A percentile compares a stretch with the other conserved stretches of the same genome.
Evolutionary conservation across 2,329 filamentous ascomycete species (phyloP).

Genomic region (Ascochyta koolunga): DNA sequence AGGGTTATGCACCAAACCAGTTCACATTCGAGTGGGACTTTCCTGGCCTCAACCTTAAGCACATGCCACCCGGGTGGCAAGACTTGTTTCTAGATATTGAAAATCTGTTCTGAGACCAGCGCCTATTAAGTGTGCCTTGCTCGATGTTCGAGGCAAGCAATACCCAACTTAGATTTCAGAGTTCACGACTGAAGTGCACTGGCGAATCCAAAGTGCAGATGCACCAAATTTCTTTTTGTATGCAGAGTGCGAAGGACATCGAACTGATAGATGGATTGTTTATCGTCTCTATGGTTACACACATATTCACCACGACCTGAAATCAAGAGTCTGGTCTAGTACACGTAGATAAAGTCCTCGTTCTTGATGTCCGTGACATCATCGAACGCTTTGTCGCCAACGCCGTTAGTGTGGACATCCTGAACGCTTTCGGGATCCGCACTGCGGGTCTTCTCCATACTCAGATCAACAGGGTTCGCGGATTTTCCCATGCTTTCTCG

Average conservation of each 20-base stretch:
- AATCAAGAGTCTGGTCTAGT: slow-evolving; percentile 31
- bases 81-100: slow-evolving; percentile 56
- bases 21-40: slow-evolving; percentile 66
- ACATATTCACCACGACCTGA: background rate
- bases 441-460: slow-evolving; percentile 60
- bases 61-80: slow-evolving; percentile 56
- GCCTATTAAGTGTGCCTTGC: too few species aligned
- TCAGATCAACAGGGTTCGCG: slow-evolving; percentile 63
- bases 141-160: too few species aligned
- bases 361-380: slow-evolving; percentile 67
- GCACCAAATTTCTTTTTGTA: too few species aligned
- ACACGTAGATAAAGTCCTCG: slow-evolving; percentile 69
- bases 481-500: slow-evolving; percentile 66
- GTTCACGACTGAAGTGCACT: too few species aligned
- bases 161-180: too few species aligned
- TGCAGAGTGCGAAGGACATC: background rate
- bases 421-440: slow-evolving; percentile 39
- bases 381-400: slow-evolving; percentile 59
- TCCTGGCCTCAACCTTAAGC: slow-evolving; percentile 59
- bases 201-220: too few species aligned
- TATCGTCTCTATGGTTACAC: background rate
- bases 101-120: slow-evolving; percentile 29
- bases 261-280: background rate
- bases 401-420: slow-evolving; percentile 30
- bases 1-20: slow-evolving; percentile 61